Conservation (phyloP, 1,284 basidiomycete species). For the Ustilago trichophora region DNA sequence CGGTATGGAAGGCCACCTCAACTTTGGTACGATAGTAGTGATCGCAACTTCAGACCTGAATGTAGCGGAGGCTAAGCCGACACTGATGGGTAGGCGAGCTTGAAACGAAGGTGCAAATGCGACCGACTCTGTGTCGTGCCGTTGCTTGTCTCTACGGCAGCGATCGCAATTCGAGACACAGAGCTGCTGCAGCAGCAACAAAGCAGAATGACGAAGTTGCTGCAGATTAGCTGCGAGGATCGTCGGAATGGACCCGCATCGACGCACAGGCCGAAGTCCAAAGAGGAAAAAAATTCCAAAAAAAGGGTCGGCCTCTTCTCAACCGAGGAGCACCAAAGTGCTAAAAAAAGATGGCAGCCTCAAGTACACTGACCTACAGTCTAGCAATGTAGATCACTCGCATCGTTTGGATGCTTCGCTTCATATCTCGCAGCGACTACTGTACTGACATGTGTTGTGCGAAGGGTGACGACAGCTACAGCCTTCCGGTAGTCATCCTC, state of each 20-base stretch:
- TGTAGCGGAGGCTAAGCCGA: no score
- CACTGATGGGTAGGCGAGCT: no score
- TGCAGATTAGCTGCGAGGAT: conserved; percentile 28
- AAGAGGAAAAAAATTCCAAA: not conserved
- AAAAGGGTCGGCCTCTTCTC: conserved; percentile 1
- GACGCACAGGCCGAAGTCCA: conserved; percentile 15
- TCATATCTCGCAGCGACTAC: no score
- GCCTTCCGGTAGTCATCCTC: no score
- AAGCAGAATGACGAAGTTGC: conserved; percentile 24
- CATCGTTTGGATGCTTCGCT: not conserved
- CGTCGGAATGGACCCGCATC: conserved; percentile 26
- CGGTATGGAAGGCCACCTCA: no score
- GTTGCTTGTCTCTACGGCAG: not conserved
- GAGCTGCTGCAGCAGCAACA: not conserved
- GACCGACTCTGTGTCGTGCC: conserved; percentile 1
- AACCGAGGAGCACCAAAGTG: not conserved
- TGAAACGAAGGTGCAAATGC: no score
- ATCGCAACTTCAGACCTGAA: no score
- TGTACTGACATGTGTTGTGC: no score
- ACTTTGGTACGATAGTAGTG: no score
- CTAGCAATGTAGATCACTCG: no score
- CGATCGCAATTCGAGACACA: not conserved
- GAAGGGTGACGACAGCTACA: no score
- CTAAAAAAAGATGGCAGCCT: conserved; percentile 19
- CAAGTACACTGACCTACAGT: no score